Percentiles rank a stretch among this genome's conserved stretches.
Evolutionary conservation across 768 basidiomycete species (phyloP).

Genomic region (Boletus insuetus): DNA sequence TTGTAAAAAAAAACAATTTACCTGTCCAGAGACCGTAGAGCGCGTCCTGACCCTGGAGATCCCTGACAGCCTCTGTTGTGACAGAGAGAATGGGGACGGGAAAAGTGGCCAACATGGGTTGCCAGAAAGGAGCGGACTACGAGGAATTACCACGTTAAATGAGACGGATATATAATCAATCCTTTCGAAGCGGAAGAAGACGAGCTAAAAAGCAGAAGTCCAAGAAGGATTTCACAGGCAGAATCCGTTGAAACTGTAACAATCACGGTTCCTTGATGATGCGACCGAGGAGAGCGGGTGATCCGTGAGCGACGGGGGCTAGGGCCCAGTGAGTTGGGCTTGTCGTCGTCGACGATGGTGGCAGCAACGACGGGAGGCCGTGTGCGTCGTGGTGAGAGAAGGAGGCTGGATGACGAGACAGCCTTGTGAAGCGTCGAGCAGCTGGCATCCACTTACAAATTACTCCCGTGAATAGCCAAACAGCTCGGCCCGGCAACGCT

Average conservation of each 20-base stretch:
- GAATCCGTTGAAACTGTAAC: conserved; percentile 18
- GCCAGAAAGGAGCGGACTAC: conserved; percentile 9
- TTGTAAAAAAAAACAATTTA: conserved; percentile 27
- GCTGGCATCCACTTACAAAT: conserved; percentile 20
- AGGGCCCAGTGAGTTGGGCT: not conserved
- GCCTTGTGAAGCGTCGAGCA: conserved; percentile 19
- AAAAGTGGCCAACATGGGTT: conserved; percentile 48
- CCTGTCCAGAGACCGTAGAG: conserved; percentile 67
- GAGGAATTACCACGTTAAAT: conserved; percentile 5
- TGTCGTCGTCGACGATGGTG: conserved; percentile 13
- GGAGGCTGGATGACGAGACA: conserved; percentile 13
- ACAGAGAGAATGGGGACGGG: conserved; percentile 67
- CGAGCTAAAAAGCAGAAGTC: conserved; percentile 8
- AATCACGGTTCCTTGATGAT: conserved; percentile 29
- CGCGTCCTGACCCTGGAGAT: conserved; percentile 67
- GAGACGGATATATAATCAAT: conserved; percentile 20
- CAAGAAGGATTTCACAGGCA: conserved; percentile 16
- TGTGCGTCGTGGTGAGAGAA: conserved; percentile 21
- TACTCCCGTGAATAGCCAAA: conserved; percentile 17
- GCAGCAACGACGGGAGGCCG: conserved; percentile 5
- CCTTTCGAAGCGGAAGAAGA: conserved; percentile 16
- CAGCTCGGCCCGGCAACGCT: conserved; percentile 19
- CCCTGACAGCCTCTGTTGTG: conserved; percentile 60
- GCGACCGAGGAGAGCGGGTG: conserved; percentile 23
- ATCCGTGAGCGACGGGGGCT: conserved; percentile 14